A percentile compares a stretch with the other conserved stretches of the same genome.
Evolutionary conservation across 2,329 filamentous ascomycete genomes (phyloP).

Genomic region (Neurospora sp.): DNA sequence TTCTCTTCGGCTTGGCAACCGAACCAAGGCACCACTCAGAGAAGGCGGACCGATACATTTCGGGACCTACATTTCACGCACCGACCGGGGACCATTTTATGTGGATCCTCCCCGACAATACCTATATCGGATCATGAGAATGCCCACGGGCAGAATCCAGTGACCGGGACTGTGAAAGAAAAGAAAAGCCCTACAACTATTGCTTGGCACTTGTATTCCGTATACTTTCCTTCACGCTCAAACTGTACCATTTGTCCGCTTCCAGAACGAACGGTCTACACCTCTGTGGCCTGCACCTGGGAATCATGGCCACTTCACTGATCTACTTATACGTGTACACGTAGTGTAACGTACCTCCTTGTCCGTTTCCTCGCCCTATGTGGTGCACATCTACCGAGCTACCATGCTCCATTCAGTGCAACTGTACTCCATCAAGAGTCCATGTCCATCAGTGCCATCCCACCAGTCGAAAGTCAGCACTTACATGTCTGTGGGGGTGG

Average conservation of each 20-base stretch:
- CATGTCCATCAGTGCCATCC: not conserved
- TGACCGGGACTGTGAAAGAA: not conserved
- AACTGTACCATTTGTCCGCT: not conserved
- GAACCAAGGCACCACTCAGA: not conserved
- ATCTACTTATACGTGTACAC: not conserved
- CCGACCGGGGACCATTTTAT: not conserved
- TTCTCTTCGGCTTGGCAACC: not conserved
- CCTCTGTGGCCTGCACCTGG: not conserved
- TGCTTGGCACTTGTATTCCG: not conserved
- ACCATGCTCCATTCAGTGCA: not conserved
- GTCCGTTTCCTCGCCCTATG: not conserved
- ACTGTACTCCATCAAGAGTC: not conserved
- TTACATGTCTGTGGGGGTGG: not conserved
- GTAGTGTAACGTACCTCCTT: not conserved
- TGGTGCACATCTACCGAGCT: not conserved
- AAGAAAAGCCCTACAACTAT: not conserved
- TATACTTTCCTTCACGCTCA: not conserved
- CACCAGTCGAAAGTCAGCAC: not conserved
- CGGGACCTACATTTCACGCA: not conserved
- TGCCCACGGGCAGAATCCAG: not conserved
- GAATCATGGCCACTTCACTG: not conserved
- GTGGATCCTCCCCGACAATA: not conserved
- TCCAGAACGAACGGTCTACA: not conserved
- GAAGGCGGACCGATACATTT: not conserved
- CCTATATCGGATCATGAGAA: not conserved